Evolutionary conservation across 805 yeast species (phyloP), one percentile per base, ranked within the genome.

Genomic region (Candida suzukii): DNA sequence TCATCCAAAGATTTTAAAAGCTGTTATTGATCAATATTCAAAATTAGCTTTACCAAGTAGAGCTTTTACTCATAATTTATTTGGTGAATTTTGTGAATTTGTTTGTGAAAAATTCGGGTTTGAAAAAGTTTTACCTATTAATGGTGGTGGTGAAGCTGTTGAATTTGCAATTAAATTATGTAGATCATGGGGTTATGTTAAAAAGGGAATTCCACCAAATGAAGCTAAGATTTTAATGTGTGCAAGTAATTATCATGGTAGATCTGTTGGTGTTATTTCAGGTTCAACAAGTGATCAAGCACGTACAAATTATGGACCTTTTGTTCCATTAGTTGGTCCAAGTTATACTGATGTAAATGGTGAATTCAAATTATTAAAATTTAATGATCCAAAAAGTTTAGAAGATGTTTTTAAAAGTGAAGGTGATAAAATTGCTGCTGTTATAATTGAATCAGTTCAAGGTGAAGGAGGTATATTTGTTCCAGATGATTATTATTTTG

Each of bases 141-240:
- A 61, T 18, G 64, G 66, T 18, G 65, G 63, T 13, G 63, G 66
- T 9, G 67, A 57, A 37, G 57, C 61, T 0, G 52, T 66, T 19
- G 71, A 66, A 45, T 64, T 63, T 28, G 63, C 67, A 1, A 51
- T 66, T 52, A 66, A 66, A 40, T 49, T 65, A 54, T 62, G 66
- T 17, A 41, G 61, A 24, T 49, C 58, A 10, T 58, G 59, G 56
- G 60, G 59, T 2, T 51, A 56, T 25, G 50, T 57, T n/a, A 60
- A 54, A 38, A 57, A 59, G 29, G 51, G 52, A 6, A 57, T 60
- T 30, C 46, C 56, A 12, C 40, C 45, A 13, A 42, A 50, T 26
- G 42, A 57, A 22, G 56, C 58, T 26, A 53, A 52, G 40, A 58
- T 65, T 35, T 41, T 66, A 44, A 63, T 66, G 43, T 57, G 60